Conservation (phyloP, 164 flowering plant species). For the Paratinospora sagittata region DNA sequence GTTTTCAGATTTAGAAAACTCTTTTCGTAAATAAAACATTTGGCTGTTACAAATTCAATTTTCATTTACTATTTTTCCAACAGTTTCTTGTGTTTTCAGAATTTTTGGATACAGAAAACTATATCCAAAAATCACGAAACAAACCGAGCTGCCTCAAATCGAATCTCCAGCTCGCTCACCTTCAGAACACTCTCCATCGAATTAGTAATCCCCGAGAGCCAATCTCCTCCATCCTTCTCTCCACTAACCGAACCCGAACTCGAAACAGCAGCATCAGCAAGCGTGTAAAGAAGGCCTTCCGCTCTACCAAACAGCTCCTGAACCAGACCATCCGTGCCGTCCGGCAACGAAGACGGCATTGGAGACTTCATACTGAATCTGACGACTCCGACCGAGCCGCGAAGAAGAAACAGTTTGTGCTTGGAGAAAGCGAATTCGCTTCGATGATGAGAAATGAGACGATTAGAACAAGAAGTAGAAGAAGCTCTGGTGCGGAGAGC, state of each 20-base stretch:
- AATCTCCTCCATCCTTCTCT: slow-evolving; percentile 56
- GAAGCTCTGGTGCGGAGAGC: slow-evolving; percentile 16
- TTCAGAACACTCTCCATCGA: slow-evolving; percentile 71
- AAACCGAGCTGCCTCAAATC: not conserved
- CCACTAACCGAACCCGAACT: slow-evolving; percentile 26
- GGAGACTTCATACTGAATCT: slow-evolving; percentile 41
- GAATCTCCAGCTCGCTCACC: slow-evolving; percentile 30
- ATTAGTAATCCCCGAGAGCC: slow-evolving; percentile 76
- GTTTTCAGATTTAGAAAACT: no score
- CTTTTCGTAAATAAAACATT: no score
- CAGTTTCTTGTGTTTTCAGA: not conserved
- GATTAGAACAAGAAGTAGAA: slow-evolving; percentile 8
- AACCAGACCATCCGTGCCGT: slow-evolving; percentile 25
- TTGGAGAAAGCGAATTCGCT: slow-evolving; percentile 15
- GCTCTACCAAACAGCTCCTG: slow-evolving; percentile 46
- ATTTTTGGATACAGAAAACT: not conserved
- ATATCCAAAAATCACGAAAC: no score
- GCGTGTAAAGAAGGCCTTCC: slow-evolving; percentile 59
- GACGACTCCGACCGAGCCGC: slow-evolving; percentile 33
- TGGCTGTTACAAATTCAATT: no score
- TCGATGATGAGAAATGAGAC: slow-evolving; percentile 10
- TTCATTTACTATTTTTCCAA: no score
- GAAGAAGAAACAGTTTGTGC: slow-evolving; percentile 23
- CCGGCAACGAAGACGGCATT: slow-evolving; percentile 33
- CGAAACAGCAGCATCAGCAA: slow-evolving; percentile 84